Conservation (phyloP, 257 asterid genomes). For the Nicotiana obtusifolia region DNA sequence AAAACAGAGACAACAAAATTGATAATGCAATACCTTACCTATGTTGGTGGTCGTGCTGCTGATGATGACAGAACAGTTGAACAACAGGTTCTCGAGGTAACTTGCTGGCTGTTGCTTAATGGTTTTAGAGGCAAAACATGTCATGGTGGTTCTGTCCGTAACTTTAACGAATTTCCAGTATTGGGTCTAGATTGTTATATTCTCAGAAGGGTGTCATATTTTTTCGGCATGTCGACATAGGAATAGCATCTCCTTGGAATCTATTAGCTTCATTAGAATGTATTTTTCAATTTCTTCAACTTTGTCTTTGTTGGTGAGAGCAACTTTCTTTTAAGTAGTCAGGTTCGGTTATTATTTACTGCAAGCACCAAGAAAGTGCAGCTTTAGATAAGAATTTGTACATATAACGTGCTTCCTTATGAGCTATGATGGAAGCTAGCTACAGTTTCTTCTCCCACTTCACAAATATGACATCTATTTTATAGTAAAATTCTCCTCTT, state of each 20-base stretch:
- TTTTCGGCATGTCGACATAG: not conserved
- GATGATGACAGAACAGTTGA: conserved; percentile 85
- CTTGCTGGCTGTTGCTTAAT: conserved; percentile 7
- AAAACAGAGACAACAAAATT: conserved; percentile 97
- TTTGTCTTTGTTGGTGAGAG: not conserved
- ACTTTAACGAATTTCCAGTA: not conserved
- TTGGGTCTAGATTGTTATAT: not conserved
- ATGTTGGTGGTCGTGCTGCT: conserved; percentile 95
- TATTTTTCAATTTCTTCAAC: not conserved
- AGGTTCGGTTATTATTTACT: not conserved
- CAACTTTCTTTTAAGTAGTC: not conserved
- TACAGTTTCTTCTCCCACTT: not conserved
- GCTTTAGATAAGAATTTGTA: not conserved
- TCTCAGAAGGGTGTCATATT: conserved; percentile 3
- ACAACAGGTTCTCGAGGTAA: conserved; percentile 95
- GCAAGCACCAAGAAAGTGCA: not conserved
- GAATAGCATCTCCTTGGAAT: not conserved
- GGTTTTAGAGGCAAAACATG: not conserved
- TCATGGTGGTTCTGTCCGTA: not conserved
- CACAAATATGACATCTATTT: not conserved
- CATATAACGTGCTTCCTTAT: not conserved
- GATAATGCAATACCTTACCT: conserved; percentile 96
- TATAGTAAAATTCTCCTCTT: not conserved
- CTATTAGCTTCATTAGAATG: conserved; percentile 1
- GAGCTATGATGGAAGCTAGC: not conserved